Percentiles rank a stretch among this genome's conserved stretches.
These are phyloP conservation scores for Aspergillus campestris DNA, from an alignment of 495 filamentous ascomycete species.

Conservation along the genomic window DNA sequence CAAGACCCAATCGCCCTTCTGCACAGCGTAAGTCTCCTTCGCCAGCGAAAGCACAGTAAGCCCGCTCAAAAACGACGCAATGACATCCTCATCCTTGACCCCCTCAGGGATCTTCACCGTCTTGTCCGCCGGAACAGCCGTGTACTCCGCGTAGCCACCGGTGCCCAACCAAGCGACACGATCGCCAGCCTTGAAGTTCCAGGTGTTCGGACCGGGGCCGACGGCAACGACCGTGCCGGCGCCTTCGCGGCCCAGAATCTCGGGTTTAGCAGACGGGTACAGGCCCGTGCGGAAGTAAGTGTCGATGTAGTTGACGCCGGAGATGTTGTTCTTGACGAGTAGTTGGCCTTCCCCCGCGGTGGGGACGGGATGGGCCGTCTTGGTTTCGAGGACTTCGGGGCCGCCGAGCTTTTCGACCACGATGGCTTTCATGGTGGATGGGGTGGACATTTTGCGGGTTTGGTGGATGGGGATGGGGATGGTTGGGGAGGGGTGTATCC, in stretches of 20 bases:
- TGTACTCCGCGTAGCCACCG: constrained; percentile 71
- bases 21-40: constrained; percentile 66
- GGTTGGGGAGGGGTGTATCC: background rate
- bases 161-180: constrained; percentile 58
- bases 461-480: background rate
- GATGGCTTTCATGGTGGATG: constrained; percentile 69
- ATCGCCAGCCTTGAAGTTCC: constrained; percentile 52
- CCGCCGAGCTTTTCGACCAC: constrained; percentile 70
- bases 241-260: constrained; percentile 78
- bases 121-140: constrained; percentile 47
- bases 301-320: constrained; percentile 82
- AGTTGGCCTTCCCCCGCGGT: constrained; percentile 60
- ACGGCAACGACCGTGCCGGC: constrained; percentile 52
- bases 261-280: constrained; percentile 68
- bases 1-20: constrained; percentile 74
- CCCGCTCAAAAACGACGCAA: constrained; percentile 69
- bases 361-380: constrained; percentile 68
- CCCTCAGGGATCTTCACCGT: constrained; percentile 56
- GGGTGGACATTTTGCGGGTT: constrained; percentile 34
- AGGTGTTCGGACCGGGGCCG: constrained; percentile 34
- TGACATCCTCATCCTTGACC: constrained; percentile 53
- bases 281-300: constrained; percentile 89
- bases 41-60: constrained; percentile 78
- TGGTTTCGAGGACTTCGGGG: constrained; percentile 67
- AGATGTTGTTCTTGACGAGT: constrained; percentile 76